phyloP scores from a whole-genome alignment of 225 moss, liverwort and hornwort species.

The Rhytidiadelphus loreus region DNA sequence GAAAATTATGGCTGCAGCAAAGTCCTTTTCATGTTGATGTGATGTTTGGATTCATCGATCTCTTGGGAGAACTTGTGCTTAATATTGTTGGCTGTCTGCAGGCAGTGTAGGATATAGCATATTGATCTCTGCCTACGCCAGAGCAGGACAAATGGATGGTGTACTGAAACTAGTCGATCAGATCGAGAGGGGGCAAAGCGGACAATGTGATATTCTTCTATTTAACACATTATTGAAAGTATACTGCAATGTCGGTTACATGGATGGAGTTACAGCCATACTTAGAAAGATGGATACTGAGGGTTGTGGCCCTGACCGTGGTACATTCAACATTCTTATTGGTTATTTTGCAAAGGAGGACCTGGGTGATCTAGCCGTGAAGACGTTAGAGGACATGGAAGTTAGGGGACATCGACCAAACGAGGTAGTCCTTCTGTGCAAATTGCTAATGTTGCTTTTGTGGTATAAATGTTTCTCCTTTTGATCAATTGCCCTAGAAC shows the following conservation, averaged over 20 bases:
- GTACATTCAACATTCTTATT: conserved; percentile 73
- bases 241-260: conserved; percentile 54
- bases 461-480: background rate
- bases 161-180: conserved; percentile 48
- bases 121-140: conserved; percentile 70
- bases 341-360: conserved; percentile 73
- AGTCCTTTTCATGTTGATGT: background rate
- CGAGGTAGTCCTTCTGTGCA: conserved; percentile 34
- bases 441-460: background rate
- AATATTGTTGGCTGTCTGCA: conserved; percentile 10
- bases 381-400: conserved; percentile 77
- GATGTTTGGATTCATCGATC: background rate
- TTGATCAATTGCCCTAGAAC: background rate
- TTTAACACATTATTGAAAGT: conserved; percentile 74
- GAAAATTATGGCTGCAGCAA: background rate
- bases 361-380: conserved; percentile 51
- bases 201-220: conserved; percentile 53
- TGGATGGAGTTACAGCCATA: conserved; percentile 61
- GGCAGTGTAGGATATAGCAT: conserved; percentile 57
- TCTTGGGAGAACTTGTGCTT: background rate
- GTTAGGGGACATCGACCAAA: conserved; percentile 66
- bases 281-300: conserved; percentile 64
- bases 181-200: conserved; percentile 32
- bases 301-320: conserved; percentile 63
- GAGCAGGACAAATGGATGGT: conserved; percentile 45